phyloP scores from a whole-genome alignment of 768 basidiomycete species.

The Termitomyces sp. region DNA sequence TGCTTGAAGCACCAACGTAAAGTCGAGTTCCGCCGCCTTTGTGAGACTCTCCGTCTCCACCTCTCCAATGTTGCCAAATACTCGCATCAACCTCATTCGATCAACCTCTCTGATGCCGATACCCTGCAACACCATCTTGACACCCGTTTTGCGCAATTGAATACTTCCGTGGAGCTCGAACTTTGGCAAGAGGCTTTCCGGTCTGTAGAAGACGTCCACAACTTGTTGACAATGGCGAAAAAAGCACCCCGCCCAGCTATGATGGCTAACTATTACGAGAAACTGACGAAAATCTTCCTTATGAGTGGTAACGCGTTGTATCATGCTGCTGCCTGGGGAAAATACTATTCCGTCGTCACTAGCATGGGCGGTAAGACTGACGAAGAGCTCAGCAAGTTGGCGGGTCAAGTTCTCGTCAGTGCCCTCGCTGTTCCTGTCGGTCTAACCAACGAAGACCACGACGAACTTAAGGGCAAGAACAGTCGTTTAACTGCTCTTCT shows the following conservation, averaged over 20 bases:
- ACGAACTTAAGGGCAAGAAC: slow-evolving; percentile 55
- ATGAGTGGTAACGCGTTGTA: slow-evolving; percentile 93
- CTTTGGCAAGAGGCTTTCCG: slow-evolving; percentile 99
- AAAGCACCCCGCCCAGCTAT: slow-evolving; percentile 88
- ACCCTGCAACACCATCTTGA: slow-evolving; percentile 94
- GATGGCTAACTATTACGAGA: slow-evolving; percentile 99
- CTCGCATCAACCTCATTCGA: slow-evolving; percentile 86
- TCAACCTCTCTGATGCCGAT: slow-evolving; percentile 94
- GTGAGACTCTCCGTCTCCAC: slow-evolving; percentile 93
- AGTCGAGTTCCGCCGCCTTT: slow-evolving; percentile 94
- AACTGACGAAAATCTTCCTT: slow-evolving; percentile 93
- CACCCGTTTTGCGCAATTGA: slow-evolving; percentile 94
- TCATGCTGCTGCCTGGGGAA: slow-evolving; percentile 94
- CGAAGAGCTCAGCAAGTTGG: slow-evolving; percentile 76
- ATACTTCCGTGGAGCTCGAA: slow-evolving; percentile 95
- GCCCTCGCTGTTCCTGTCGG: slow-evolving; percentile 92
- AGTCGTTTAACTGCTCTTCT: slow-evolving; percentile 81
- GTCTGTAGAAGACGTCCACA: slow-evolving; percentile 96
- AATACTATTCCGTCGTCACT: slow-evolving; percentile 71
- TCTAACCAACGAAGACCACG: slow-evolving; percentile 39
- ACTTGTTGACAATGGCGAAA: slow-evolving; percentile 88
- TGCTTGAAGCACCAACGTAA: slow-evolving; percentile 91
- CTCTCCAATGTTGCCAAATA: slow-evolving; percentile 94
- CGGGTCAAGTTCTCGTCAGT: slow-evolving; percentile 87
- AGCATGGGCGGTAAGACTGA: slow-evolving; percentile 67